These are phyloP conservation scores for Cryptococcus sp. DNA, from an alignment of 1,284 basidiomycete species.

Conservation along the genomic window DNA sequence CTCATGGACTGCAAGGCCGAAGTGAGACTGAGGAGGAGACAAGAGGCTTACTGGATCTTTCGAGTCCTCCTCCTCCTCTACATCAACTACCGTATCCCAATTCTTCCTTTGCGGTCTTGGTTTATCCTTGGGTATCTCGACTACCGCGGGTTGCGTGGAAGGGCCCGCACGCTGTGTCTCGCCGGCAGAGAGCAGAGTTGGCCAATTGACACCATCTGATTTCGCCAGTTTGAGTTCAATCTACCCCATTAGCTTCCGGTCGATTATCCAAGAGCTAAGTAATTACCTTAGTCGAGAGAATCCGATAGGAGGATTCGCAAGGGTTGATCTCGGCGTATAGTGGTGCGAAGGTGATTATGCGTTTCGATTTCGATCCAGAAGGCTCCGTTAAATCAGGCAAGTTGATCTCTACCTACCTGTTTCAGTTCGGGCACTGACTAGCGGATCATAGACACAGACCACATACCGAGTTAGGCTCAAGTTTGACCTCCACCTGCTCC, in stretches of 20 bases:
- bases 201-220: constrained; percentile 58
- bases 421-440: too few relatives aligned
- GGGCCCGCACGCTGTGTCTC: constrained; percentile 1
- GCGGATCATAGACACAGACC: too few relatives aligned
- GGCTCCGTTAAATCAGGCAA: constrained; percentile 56
- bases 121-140: neutral
- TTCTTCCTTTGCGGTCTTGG: constrained; percentile 26
- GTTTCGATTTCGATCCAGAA: constrained; percentile 39
- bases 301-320: constrained; percentile 59
- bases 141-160: neutral
- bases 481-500: constrained; percentile 60
- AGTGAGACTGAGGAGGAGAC: neutral
- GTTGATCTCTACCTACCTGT: constrained; percentile 9
- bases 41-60: constrained; percentile 19
- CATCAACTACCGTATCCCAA: constrained; percentile 43
- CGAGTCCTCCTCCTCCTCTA: constrained; percentile 26
- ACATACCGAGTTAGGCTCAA: constrained; percentile 62
- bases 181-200: constrained; percentile 44
- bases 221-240: constrained; percentile 44
- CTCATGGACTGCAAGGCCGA: too few relatives aligned
- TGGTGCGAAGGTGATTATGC: constrained; percentile 54
- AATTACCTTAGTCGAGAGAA: constrained; percentile 80
- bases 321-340: constrained; percentile 74
- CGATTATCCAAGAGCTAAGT: constrained; percentile 56
- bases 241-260: constrained; percentile 12